Percentiles rank a stretch among this genome's conserved stretches.
These are phyloP conservation scores for Senecio squalidus DNA, from an alignment of 140 eudicot genomes.

Conservation along the genomic window DNA sequence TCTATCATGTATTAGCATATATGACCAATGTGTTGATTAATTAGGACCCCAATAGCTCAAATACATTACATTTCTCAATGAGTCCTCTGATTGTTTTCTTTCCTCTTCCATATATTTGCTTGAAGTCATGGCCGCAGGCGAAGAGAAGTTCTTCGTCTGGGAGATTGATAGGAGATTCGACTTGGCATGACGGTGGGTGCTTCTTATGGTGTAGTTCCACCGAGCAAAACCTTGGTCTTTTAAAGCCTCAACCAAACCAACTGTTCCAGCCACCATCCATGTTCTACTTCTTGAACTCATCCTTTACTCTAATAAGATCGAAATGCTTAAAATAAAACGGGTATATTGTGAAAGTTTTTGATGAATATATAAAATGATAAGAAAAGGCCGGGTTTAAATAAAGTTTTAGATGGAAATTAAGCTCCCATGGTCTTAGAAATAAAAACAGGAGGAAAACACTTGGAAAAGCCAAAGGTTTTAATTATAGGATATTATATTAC, in stretches of 20 bases:
- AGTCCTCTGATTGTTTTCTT: conserved; percentile 38
- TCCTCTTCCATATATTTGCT: conserved; percentile 7
- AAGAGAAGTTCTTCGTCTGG: conserved; percentile 30
- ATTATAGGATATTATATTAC: too few relatives aligned
- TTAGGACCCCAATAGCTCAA: conserved; percentile 60
- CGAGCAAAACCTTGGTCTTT: conserved; percentile 56
- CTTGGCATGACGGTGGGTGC: conserved; percentile 40
- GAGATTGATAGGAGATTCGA: conserved; percentile 24
- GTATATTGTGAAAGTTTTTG: too few relatives aligned
- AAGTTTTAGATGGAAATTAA: too few relatives aligned
- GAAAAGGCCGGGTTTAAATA: too few relatives aligned
- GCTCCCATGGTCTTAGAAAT: too few relatives aligned
- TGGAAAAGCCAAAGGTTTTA: too few relatives aligned
- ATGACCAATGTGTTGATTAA: background rate
- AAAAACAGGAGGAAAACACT: too few relatives aligned
- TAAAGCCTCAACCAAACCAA: conserved; percentile 41
- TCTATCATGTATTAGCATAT: too few relatives aligned
- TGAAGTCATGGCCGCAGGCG: conserved; percentile 24
- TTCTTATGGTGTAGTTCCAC: conserved; percentile 49
- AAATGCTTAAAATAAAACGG: too few relatives aligned
- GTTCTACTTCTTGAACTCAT: conserved; percentile 39
- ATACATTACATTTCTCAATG: conserved; percentile 48
- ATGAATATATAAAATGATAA: background rate
- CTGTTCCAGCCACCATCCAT: conserved; percentile 49
- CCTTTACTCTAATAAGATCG: background rate